Conservation (phyloP, 1,284 basidiomycete species). For the Puccinia novopanici region DNA sequence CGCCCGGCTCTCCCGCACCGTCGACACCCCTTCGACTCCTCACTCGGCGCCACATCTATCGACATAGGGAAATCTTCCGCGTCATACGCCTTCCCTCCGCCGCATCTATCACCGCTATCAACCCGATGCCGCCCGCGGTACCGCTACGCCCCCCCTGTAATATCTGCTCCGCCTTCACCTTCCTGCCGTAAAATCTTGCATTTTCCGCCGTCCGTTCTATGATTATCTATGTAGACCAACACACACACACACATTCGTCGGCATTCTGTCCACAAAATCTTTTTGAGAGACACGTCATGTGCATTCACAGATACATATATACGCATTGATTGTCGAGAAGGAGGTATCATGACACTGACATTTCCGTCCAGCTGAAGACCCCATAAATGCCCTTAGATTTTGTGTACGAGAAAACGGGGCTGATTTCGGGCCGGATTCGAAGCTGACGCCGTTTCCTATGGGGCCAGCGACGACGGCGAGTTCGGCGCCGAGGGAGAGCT, state of each 20-base stretch:
- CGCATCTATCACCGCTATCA: constrained; percentile 37
- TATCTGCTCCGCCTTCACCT: constrained; percentile 37
- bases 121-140: constrained; percentile 31
- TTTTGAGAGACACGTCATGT: background rate
- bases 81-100: constrained; percentile 40
- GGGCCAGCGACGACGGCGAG: constrained; percentile 58
- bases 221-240: background rate
- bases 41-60: constrained; percentile 45
- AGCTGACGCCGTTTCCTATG: constrained; percentile 58
- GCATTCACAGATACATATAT: no score
- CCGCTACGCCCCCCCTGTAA: constrained; percentile 43
- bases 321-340: no score
- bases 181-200: constrained; percentile 43
- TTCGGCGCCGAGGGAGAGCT: constrained; percentile 58
- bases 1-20: constrained; percentile 25
- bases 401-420: constrained; percentile 58
- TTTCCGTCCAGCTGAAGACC: constrained; percentile 59
- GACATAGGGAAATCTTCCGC: constrained; percentile 28
- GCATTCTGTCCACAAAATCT: no score
- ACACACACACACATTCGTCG: no score
- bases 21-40: constrained; percentile 35
- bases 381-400: constrained; percentile 60
- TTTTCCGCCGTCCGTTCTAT: constrained; percentile 31
- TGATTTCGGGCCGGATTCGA: constrained; percentile 56
- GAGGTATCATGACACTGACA: constrained; percentile 47